phyloP scores from a whole-genome alignment of 78 protist genomes.

The Dictyostelium brefeldianum region DNA sequence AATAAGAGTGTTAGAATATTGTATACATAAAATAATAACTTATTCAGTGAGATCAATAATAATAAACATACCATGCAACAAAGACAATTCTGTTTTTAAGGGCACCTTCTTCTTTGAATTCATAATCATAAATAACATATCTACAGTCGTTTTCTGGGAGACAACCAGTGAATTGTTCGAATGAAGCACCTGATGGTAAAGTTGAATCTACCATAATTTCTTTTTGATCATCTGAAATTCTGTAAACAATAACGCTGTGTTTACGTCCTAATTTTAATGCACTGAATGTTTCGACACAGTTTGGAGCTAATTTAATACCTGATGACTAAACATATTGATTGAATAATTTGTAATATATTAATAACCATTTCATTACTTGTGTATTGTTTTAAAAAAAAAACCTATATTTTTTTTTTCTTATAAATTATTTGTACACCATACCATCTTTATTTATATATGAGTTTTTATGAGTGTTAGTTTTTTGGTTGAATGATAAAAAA shows the following conservation, averaged over 20 bases:
- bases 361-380: too few relatives aligned
- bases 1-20: too few relatives aligned
- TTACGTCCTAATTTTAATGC: constrained; percentile 62
- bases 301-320: constrained; percentile 34
- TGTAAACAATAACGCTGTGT: constrained; percentile 42
- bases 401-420: too few relatives aligned
- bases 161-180: neutral
- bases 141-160: constrained; percentile 63
- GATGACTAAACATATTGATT: constrained; percentile 41
- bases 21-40: too few relatives aligned
- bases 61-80: constrained; percentile 32
- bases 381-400: too few relatives aligned
- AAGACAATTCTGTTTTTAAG: constrained; percentile 63
- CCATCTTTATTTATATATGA: too few relatives aligned
- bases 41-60: too few relatives aligned
- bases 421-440: too few relatives aligned
- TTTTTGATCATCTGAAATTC: constrained; percentile 33
- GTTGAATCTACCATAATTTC: constrained; percentile 55
- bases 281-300: constrained; percentile 37
- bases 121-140: constrained; percentile 63
- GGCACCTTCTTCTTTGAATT: constrained; percentile 68
- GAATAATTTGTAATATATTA: too few relatives aligned
- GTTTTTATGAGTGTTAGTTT: too few relatives aligned
- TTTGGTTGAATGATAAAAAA: too few relatives aligned
- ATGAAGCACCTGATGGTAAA: constrained; percentile 31